Evolutionary conservation across 2,329 filamentous ascomycete genomes (phyloP), one percentile per base, ranked within the genome.

Genomic region (Colletotrichum nymphaeae): DNA sequence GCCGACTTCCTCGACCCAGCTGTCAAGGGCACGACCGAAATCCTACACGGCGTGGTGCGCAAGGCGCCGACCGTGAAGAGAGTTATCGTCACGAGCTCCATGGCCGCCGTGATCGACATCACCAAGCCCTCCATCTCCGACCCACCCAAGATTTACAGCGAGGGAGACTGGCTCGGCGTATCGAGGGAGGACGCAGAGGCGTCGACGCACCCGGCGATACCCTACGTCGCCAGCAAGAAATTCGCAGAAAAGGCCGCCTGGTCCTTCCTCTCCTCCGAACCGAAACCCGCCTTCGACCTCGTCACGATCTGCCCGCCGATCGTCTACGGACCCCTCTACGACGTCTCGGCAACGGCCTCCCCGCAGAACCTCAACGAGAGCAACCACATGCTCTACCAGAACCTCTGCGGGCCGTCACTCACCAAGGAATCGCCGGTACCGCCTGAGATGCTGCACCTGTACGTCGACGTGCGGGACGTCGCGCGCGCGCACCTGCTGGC

Each of bases 1-100:
- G 77, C 82, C 7, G 86, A 88, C 56, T 83, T 91, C 26, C 81
- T 91, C 8, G 84, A 89, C 56, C 89, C 89, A 0, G 89, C 89
- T 5, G 84, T 91, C 63, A 85, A 86, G 16, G 88, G 88, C 7
- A 89, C 88, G 0, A 81, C 81, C 0, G 84, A 85, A 5, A 79
- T 91, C 5, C 81, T 91, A 4, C 80, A 83, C 55, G 88, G 88
- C 0, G 81, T 88, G 56, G 83, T 86, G 66, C 78, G 80, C 26
- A 76, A 84, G 73, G 86, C 83, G 0, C 81, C 84, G 0, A 76
- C 85, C 0, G 91, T 95, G 49, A 93, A 91, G 81, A 87, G 89
- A 24, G 89, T 95, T 2, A 91, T 91, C 32, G 79, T 88, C 64
- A 87, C 86, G 2, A 87, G 86, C 4, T 87, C 85, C 1, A 85